phyloP scores from a whole-genome alignment of 2,329 filamentous ascomycete species.

The Claviceps sp. region DNA sequence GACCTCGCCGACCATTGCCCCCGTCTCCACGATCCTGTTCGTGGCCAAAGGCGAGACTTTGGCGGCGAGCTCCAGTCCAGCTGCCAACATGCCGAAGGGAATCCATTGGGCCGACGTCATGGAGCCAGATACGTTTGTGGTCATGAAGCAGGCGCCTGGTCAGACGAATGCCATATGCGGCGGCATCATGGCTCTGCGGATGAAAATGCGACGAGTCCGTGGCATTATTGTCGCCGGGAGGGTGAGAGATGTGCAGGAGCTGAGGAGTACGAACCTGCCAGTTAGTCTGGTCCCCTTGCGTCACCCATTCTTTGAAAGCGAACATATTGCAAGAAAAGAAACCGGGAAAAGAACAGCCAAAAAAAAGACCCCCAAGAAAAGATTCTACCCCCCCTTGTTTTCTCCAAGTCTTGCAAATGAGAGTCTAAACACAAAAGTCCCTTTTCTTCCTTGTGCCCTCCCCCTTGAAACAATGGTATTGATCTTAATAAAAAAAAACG shows the following conservation, averaged over 20 bases:
- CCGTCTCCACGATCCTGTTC: slow-evolving; percentile 50
- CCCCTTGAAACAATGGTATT: too few species aligned
- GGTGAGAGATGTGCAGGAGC: slow-evolving; percentile 50
- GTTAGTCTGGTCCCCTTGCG: slow-evolving; percentile 18
- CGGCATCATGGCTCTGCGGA: slow-evolving; percentile 62
- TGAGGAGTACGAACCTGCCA: slow-evolving; percentile 41
- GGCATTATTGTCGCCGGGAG: slow-evolving; percentile 56
- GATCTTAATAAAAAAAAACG: too few species aligned
- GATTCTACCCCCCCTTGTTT: background rate
- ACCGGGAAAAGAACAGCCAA: background rate
- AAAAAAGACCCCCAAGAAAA: background rate
- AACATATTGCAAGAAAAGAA: background rate
- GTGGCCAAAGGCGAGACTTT: slow-evolving; percentile 37
- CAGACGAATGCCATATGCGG: slow-evolving; percentile 61
- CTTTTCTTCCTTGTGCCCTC: background rate
- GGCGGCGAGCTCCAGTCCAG: slow-evolving; percentile 9
- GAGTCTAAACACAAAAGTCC: background rate
- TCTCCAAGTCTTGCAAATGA: background rate
- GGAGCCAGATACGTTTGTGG: slow-evolving; percentile 44
- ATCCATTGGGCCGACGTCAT: slow-evolving; percentile 59
- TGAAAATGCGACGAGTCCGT: slow-evolving; percentile 46
- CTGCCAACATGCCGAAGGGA: slow-evolving; percentile 39
- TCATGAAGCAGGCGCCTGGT: slow-evolving; percentile 51
- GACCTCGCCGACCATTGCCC: slow-evolving; percentile 29
- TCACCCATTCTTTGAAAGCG: too few species aligned